Evolutionary conservation across 805 yeast species (phyloP).

Genomic region (Kodamaea kaohsiungensis): DNA sequence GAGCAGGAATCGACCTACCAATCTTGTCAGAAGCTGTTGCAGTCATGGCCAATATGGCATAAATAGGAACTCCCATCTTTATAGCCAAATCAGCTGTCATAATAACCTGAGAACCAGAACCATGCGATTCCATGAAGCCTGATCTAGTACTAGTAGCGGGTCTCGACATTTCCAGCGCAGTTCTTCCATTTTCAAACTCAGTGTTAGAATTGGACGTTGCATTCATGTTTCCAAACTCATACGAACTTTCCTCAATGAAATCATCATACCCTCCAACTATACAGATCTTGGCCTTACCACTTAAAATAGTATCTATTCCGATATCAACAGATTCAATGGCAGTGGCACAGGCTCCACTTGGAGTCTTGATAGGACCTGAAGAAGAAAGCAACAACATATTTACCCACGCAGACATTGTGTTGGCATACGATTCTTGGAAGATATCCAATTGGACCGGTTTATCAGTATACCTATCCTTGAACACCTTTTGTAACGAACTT

Average conservation of each 20-base stretch:
- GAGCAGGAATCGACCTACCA: slow-evolving; percentile 99
- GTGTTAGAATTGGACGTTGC: slow-evolving; percentile 90
- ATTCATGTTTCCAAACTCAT: slow-evolving; percentile 97
- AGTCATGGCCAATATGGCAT: slow-evolving; percentile 90
- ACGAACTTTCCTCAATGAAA: slow-evolving; percentile 98
- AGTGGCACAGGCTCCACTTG: slow-evolving; percentile 99
- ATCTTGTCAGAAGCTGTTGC: slow-evolving; percentile 98
- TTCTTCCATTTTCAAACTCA: slow-evolving; percentile 93
- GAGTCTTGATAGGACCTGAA: slow-evolving; percentile 98
- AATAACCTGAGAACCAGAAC: slow-evolving; percentile 96
- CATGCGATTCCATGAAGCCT: slow-evolving; percentile 99
- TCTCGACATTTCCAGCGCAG: slow-evolving; percentile 98
- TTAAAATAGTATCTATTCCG: slow-evolving; percentile 90
- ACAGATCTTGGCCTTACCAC: slow-evolving; percentile 94
- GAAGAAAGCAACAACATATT: slow-evolving; percentile 96
- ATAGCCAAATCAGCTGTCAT: slow-evolving; percentile 95
- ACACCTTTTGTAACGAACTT: slow-evolving; percentile 95
- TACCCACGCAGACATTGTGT: slow-evolving; percentile 99
- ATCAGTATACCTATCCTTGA: slow-evolving; percentile 90
- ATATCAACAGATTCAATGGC: slow-evolving; percentile 96
- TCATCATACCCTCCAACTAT: slow-evolving; percentile 99
- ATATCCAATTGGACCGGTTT: slow-evolving; percentile 96
- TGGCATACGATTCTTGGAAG: slow-evolving; percentile 96
- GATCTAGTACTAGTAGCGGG: slow-evolving; percentile 95
- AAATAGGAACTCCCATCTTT: slow-evolving; percentile 98